Base-by-base conservation (phyloP, 768 basidiomycete genomes). In the Calvatia gigantea region DNA sequence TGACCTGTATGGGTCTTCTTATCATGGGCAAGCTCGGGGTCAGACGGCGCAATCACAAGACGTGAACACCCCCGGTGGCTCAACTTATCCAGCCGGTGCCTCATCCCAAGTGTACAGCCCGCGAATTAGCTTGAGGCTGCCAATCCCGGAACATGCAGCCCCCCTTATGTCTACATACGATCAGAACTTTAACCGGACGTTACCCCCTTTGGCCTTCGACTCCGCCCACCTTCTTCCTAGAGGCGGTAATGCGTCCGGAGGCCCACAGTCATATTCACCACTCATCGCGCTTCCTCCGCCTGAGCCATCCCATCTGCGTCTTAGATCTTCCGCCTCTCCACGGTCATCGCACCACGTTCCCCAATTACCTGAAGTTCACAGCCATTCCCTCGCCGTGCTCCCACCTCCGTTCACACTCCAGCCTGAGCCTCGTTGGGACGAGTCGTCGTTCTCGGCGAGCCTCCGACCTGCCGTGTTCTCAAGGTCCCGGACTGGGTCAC, bases 361-460 rank as follows among this genome's bases (percentile, higher is more conserved):
- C 44, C 67, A 69, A 39, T 63, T 67, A 48, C 69, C 71, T 17
- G 71, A 72, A 46, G 57, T 65, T 27, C 60, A 67, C 56, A 56
- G 60, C 38, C 60, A 65, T 19, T 59, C 65, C 25, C 52, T 67
- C 21, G 58, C 64, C 50, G 61, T 64, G 54, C 67, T 78, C 53
- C 75, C 78, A 14, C 79, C 86, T 14, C 87, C 87, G 2, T 87
- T 82, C 63, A 80, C 84, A 8, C 70, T 89, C 3, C 83, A 88
- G 64, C 87, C 87, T 2, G 72, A 70, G 50, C 86, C 86, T 1
- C 85, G 82, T 49, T 88, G 87, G 86, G 81, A 85, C 54, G 72
- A 69, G 38, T 66, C 71, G 2, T 63, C 73, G 0, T 78, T 76
- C 64, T 55, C 65, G 23, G 65, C 75, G 7, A 61, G 65, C 58